These are phyloP conservation scores for Coccomyxa sp. DNA, from an alignment of 139 green algal genomes.

Conservation along the genomic window DNA sequence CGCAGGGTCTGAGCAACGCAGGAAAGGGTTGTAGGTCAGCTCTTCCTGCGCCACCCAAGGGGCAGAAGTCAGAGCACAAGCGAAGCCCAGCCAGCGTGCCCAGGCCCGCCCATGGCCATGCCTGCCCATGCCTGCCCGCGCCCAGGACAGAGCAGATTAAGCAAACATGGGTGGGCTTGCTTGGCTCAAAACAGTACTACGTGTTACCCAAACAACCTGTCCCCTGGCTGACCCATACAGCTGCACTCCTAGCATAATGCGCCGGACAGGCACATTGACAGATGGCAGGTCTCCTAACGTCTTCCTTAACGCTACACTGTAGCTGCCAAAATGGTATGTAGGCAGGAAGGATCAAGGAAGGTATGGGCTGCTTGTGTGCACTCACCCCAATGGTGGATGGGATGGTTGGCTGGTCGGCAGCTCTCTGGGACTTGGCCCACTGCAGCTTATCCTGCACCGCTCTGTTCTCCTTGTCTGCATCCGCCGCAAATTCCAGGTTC, in stretches of 20 bases:
- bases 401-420: neutral
- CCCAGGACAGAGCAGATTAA: too few species aligned
- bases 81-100: neutral
- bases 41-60: slow-evolving; percentile 4
- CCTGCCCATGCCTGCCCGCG: neutral
- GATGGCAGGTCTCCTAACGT: neutral
- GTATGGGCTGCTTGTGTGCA: neutral
- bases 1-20: neutral
- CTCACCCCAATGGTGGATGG: slow-evolving; percentile 7
- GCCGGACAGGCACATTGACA: neutral
- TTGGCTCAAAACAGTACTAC: too few species aligned
- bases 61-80: neutral
- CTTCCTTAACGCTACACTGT: neutral
- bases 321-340: neutral
- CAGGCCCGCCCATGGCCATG: neutral
- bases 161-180: too few species aligned
- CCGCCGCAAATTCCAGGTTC: slow-evolving; percentile 11
- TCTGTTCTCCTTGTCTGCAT: slow-evolving; percentile 7
- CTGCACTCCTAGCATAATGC: neutral
- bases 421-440: slow-evolving; percentile 5
- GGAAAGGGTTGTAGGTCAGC: slow-evolving; percentile 4
- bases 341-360: neutral
- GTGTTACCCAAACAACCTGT: neutral
- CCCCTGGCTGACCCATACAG: neutral
- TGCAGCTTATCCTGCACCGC: slow-evolving; percentile 7